Conservation (phyloP, 2,329 filamentous ascomycete species). For the Cladosporium sp. region DNA sequence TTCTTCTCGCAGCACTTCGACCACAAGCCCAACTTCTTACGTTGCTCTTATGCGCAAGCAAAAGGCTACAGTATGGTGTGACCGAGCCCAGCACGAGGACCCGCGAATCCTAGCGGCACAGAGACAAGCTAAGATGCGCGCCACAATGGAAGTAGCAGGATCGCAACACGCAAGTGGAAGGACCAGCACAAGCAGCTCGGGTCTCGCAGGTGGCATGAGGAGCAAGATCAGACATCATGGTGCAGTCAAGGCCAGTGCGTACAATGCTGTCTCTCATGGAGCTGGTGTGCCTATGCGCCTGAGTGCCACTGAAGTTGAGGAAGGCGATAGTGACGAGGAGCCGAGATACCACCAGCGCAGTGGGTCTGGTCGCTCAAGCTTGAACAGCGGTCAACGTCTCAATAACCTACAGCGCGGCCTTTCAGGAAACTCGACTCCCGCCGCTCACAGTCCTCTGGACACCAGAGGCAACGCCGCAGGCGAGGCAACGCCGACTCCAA, state of each 20-base stretch:
- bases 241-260: conserved; percentile 73
- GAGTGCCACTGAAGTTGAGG: conserved; percentile 92
- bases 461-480: conserved; percentile 37
- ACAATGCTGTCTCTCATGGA: conserved; percentile 64
- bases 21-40: conserved; percentile 66
- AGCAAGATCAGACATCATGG: conserved; percentile 87
- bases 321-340: conserved; percentile 76
- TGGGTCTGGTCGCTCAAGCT: conserved; percentile 68
- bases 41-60: conserved; percentile 94
- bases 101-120: conserved; percentile 78
- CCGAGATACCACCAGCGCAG: conserved; percentile 60
- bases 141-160: conserved; percentile 76
- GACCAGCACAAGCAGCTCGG: conserved; percentile 31
- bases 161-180: conserved; percentile 38
- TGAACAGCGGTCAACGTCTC: conserved; percentile 33
- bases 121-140: conserved; percentile 79
- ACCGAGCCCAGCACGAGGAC: conserved; percentile 88
- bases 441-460: conserved; percentile 32
- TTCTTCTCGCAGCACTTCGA: conserved; percentile 66
- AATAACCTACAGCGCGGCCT: conserved; percentile 44
- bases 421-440: background rate
- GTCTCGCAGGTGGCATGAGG: conserved; percentile 53
- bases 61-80: conserved; percentile 98
- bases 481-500: conserved; percentile 45
- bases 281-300: conserved; percentile 85